Percentiles rank a stretch among this genome's conserved stretches.
phyloP scores from a whole-genome alignment of 805 yeast species.

The Sugiyamaella marilandica region DNA sequence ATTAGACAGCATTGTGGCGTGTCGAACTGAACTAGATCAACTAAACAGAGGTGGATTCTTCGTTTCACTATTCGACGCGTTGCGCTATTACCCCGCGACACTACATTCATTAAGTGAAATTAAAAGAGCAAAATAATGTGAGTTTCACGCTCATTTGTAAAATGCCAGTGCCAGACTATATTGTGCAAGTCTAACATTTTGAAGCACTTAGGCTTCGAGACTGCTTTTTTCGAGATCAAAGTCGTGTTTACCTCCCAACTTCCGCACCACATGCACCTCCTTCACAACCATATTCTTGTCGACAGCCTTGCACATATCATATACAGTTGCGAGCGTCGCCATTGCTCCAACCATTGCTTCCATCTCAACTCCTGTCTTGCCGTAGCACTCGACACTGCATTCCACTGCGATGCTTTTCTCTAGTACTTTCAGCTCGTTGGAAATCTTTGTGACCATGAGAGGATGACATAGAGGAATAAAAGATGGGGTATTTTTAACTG shows the following conservation, averaged over 20 bases:
- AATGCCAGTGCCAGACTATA: background rate
- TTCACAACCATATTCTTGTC: slow-evolving; percentile 44
- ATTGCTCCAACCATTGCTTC: slow-evolving; percentile 48
- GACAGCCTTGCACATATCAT: slow-evolving; percentile 58
- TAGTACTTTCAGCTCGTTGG: slow-evolving; percentile 31
- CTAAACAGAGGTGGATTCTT: too few species aligned
- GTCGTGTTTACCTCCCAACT: slow-evolving; percentile 43
- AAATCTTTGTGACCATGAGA: slow-evolving; percentile 39
- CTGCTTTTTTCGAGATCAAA: slow-evolving; percentile 13
- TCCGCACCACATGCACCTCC: slow-evolving; percentile 37
- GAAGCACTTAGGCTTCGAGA: too few species aligned
- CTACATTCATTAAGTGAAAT: too few species aligned
- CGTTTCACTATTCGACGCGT: too few species aligned
- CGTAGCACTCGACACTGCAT: slow-evolving; percentile 43
- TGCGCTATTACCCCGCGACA: too few species aligned
- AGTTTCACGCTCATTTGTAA: too few species aligned
- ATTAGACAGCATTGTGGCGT: too few species aligned
- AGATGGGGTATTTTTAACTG: slow-evolving; percentile 43
- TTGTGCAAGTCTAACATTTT: background rate
- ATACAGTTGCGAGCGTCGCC: slow-evolving; percentile 43
- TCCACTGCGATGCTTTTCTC: slow-evolving; percentile 28
- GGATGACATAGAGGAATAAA: slow-evolving; percentile 52
- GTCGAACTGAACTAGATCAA: too few species aligned
- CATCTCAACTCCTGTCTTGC: slow-evolving; percentile 56
- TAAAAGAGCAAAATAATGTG: too few species aligned